Conservation (phyloP, 2,329 filamentous ascomycete genomes). For the Ophiostoma montium region DNA sequence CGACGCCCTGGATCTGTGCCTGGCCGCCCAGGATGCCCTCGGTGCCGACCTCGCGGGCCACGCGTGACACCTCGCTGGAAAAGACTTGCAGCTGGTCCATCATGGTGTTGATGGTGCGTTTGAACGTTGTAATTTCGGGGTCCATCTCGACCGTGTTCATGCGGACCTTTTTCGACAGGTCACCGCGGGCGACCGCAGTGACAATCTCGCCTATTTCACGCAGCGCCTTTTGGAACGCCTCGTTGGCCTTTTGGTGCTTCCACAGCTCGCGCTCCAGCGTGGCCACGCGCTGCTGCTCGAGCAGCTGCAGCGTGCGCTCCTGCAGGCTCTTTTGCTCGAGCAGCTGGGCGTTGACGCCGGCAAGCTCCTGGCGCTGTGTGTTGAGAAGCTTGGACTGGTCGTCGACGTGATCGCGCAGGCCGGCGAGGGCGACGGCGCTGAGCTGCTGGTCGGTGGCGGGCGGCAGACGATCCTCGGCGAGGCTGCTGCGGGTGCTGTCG, state of each 20-base stretch:
- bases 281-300: constrained; percentile 78
- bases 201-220: constrained; percentile 96
- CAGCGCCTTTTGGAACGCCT: constrained; percentile 94
- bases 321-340: constrained; percentile 75
- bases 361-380: constrained; percentile 73
- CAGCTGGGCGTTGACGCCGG: constrained; percentile 72
- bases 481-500: constrained; percentile 15
- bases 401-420: constrained; percentile 79
- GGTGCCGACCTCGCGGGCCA: constrained; percentile 90
- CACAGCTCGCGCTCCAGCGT: constrained; percentile 83
- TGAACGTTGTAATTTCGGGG: constrained; percentile 94
- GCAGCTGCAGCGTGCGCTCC: constrained; percentile 64
- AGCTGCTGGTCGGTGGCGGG: constrained; percentile 36
- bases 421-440: constrained; percentile 71
- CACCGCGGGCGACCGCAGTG: constrained; percentile 86
- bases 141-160: constrained; percentile 96
- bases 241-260: constrained; percentile 96
- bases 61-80: constrained; percentile 86
- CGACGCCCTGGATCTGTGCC: constrained; percentile 83
- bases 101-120: constrained; percentile 97
- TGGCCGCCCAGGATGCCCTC: constrained; percentile 90
- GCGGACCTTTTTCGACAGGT: constrained; percentile 90
- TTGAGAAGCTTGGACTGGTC: constrained; percentile 87
- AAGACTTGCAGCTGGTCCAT: constrained; percentile 97
- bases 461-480: constrained; percentile 13